phyloP scores from a whole-genome alignment of 2,329 filamentous ascomycete genomes.

The Ceratocystis eucalypticola region DNA sequence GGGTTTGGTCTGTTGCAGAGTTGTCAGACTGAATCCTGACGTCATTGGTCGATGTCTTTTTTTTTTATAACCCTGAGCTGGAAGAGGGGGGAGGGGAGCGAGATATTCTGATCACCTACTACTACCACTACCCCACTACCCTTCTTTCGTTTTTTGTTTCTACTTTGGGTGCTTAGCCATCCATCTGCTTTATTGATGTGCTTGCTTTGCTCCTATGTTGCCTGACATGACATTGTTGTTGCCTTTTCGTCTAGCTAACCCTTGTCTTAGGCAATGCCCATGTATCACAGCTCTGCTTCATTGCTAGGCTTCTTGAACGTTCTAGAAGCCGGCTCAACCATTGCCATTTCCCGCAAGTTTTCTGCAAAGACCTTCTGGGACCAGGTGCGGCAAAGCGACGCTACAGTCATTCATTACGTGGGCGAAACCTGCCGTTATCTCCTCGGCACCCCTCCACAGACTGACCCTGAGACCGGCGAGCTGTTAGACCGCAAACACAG shows the following conservation, averaged over 20 bases:
- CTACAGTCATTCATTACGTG: constrained; percentile 74
- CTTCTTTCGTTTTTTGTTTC: constrained; percentile 1
- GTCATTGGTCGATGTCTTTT: background rate
- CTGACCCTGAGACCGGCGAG: constrained; percentile 50
- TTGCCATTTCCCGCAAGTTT: constrained; percentile 65
- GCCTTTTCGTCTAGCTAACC: background rate
- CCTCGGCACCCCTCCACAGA: constrained; percentile 49
- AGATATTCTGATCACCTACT: background rate
- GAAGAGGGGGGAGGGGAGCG: background rate
- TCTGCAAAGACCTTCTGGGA: constrained; percentile 65
- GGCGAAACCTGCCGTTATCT: constrained; percentile 79
- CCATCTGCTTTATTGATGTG: no score
- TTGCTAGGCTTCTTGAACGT: constrained; percentile 54
- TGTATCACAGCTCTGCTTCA: constrained; percentile 72
- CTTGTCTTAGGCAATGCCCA: constrained; percentile 56
- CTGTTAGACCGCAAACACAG: constrained; percentile 58
- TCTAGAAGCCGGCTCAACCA: constrained; percentile 47
- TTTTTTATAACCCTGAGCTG: background rate
- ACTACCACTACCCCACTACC: background rate
- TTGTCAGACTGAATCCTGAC: background rate
- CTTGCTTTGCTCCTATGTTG: no score
- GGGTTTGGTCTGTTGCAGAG: constrained; percentile 3
- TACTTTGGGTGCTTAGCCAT: background rate
- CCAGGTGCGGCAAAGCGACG: constrained; percentile 54
- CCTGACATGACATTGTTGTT: background rate